Evolutionary conservation across 2,329 filamentous ascomycete species (phyloP), one percentile per base, ranked within the genome.

Genomic region (Polytolypa hystricis): DNA sequence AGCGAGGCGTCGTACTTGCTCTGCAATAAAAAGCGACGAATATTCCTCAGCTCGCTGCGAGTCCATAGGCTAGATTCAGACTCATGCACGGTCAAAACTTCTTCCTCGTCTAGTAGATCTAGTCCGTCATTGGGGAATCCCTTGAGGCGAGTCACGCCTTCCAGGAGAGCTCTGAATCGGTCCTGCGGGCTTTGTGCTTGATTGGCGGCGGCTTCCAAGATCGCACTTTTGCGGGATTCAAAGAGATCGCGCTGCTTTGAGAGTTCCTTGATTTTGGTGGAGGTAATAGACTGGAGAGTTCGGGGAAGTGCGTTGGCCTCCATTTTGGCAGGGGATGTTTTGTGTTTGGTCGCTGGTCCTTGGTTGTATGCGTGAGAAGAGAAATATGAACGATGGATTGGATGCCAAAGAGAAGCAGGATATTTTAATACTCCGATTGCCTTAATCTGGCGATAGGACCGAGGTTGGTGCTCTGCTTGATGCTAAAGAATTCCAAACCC

Each of bases 251-350:
- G 69, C 42, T 73, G 66, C 44, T 69, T 69, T 18, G 64, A 60
- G 5, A 77, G 62, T 46, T 77, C 70, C n/a, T 58, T 58, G 41
- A 77, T 67, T 47, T 77, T 77, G 39, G 68, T 70, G 26, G 58
- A 57, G 14, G 70, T 75, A 49, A 74, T 71, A 21, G 67, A 66
- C 36, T 68, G 64, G 18, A 74, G 64, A 10, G 71, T 73, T 37
- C 70, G 60, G 4, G 71, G 70, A 23, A 73, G 60, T 29, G 59
- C 58, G 15, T 52, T 46, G 15, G 44, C 44, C 28, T 54, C 23
- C 55, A 61, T 62, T 27, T 26, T 48, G 30, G 18, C 21, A 11
- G 4, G 27, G 11, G 3, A 21, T 2, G 6, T 9, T 18, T 25
- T 11, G 30, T 11, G 4, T 29, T 10, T 26, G 23, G 23, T 26